Percentiles rank a stretch among this genome's conserved stretches.
These are phyloP conservation scores for Penicillium janthinellum DNA, from an alignment of 2,329 filamentous ascomycete species.

Conservation along the genomic window DNA sequence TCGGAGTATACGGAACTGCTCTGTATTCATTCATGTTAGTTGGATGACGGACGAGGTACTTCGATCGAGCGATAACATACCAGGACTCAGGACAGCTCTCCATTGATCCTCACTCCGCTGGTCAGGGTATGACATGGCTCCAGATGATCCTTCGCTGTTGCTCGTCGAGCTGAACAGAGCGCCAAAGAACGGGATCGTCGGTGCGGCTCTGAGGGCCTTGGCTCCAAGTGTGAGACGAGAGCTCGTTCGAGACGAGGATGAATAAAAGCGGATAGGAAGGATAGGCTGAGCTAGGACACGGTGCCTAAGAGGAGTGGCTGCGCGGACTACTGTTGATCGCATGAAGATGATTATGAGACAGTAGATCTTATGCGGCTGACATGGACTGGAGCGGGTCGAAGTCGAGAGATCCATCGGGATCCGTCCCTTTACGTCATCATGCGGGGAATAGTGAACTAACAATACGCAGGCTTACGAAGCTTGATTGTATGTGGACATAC, in stretches of 20 bases:
- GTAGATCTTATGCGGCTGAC: background rate
- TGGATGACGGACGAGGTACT: conserved; percentile 35
- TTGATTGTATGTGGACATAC: too few relatives aligned
- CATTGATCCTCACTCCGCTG: conserved; percentile 82
- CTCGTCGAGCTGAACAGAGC: conserved; percentile 70
- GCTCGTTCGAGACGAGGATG: conserved; percentile 18
- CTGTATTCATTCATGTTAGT: conserved; percentile 50
- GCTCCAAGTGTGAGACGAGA: conserved; percentile 34
- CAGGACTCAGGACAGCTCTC: conserved; percentile 77
- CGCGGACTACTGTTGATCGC: conserved; percentile 31
- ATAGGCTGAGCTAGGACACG: conserved; percentile 18
- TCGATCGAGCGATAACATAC: conserved; percentile 49
- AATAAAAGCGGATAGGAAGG: conserved; percentile 27
- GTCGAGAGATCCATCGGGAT: conserved; percentile 6
- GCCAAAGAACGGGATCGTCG: conserved; percentile 75
- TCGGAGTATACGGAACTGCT: conserved; percentile 93
- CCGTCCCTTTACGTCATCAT: conserved; percentile 35
- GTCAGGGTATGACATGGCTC: conserved; percentile 67
- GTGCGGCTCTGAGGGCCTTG: conserved; percentile 64
- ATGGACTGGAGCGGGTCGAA: conserved; percentile 5
- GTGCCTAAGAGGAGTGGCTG: conserved; percentile 23
- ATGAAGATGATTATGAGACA: conserved; percentile 23
- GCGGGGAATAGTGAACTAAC: conserved; percentile 21
- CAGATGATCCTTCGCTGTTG: conserved; percentile 42
- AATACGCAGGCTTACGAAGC: background rate